These are phyloP conservation scores for Metschnikowia gelsemii DNA, from an alignment of 805 yeast species.

Conservation along the genomic window DNA sequence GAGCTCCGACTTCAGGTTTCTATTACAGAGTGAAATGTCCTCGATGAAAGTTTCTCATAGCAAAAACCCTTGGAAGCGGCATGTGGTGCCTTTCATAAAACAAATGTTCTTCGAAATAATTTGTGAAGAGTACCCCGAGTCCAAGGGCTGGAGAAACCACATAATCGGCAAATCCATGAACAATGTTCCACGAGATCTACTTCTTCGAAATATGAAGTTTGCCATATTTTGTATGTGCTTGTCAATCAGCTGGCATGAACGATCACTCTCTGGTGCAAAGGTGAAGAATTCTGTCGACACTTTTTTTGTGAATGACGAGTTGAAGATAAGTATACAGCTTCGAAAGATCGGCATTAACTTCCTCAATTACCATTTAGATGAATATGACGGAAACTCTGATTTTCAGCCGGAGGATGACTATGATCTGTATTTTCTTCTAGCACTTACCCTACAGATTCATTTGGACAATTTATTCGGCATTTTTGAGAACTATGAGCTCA, in stretches of 20 bases:
- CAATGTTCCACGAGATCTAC: conserved; percentile 10
- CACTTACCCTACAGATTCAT: conserved; percentile 38
- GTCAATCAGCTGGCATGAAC: conserved; percentile 15
- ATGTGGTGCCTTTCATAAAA: conserved; percentile 32
- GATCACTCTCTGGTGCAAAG: conserved; percentile 10
- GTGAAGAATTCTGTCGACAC: conserved; percentile 18
- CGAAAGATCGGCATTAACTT: conserved; percentile 37
- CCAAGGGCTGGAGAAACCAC: conserved; percentile 15
- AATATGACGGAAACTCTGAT: conserved; percentile 32
- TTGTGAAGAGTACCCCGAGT: conserved; percentile 22
- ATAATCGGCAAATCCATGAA: conserved; percentile 9
- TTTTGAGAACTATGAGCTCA: conserved; percentile 42
- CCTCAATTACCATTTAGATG: conserved; percentile 42
- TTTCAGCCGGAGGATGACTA: conserved; percentile 25
- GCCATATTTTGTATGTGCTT: conserved; percentile 19
- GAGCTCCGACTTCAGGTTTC: conserved; percentile 18
- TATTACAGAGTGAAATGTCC: conserved; percentile 25
- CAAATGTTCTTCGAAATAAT: conserved; percentile 32
- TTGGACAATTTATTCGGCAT: conserved; percentile 40
- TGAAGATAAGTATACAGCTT: conserved; percentile 33
- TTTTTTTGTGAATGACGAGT: conserved; percentile 23
- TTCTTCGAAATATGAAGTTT: conserved; percentile 16
- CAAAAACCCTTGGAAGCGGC: conserved; percentile 29
- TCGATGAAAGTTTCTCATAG: conserved; percentile 27
- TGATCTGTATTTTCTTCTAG: conserved; percentile 34